Conservation (phyloP, 1,284 basidiomycete genomes). For the Fomitopsis pinicola region DNA sequence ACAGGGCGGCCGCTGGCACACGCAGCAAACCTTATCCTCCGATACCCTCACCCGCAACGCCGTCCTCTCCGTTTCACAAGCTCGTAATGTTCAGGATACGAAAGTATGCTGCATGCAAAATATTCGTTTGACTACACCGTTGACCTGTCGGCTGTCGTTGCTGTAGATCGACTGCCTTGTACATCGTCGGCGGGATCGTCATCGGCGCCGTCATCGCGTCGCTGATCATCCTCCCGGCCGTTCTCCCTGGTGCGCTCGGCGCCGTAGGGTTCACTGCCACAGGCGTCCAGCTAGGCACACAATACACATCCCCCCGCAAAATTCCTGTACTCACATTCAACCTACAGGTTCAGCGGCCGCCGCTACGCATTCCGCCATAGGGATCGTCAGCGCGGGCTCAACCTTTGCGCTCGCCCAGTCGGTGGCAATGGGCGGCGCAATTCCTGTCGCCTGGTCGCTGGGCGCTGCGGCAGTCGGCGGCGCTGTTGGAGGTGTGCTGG, state of each 20-base stretch:
- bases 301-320: too few species aligned
- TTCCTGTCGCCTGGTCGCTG: background rate
- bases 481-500: background rate
- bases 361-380: constrained; percentile 9
- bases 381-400: constrained; percentile 12
- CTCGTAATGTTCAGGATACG: too few species aligned
- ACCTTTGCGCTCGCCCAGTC: constrained; percentile 12
- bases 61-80: too few species aligned
- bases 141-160: too few species aligned
- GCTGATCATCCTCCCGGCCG: background rate
- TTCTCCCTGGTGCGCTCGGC: background rate
- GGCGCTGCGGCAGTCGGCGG: background rate
- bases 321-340: too few species aligned
- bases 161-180: background rate
- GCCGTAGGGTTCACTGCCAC: background rate
- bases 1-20: too few species aligned
- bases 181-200: background rate
- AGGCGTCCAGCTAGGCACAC: background rate
- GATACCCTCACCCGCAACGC: too few species aligned
- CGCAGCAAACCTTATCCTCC: too few species aligned
- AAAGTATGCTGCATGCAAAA: too few species aligned
- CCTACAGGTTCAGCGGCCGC: constrained; percentile 11
- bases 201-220: background rate
- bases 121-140: too few species aligned
- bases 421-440: constrained; percentile 13